These are phyloP conservation scores for Penicillium frequentans DNA, from an alignment of 2,329 filamentous ascomycete genomes.

Conservation along the genomic window DNA sequence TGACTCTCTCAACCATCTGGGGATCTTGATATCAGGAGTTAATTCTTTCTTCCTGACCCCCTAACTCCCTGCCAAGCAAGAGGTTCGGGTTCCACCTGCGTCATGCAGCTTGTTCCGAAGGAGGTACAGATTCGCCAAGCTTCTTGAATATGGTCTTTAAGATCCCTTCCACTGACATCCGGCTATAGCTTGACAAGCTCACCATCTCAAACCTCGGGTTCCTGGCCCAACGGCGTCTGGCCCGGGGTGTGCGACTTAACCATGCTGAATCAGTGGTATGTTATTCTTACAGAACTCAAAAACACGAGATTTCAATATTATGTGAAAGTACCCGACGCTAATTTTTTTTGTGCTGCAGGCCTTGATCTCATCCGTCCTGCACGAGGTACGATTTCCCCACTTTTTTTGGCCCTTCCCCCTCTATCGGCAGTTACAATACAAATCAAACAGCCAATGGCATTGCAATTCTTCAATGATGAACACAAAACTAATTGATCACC, in stretches of 20 bases:
- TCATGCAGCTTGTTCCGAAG: conserved; percentile 49
- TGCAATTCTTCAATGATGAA: background rate
- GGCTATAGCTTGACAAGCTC: conserved; percentile 84
- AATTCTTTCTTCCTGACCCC: background rate
- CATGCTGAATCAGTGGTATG: conserved; percentile 80
- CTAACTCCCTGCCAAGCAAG: conserved; percentile 13
- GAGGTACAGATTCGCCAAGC: conserved; percentile 35
- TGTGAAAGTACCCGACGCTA: conserved; percentile 1
- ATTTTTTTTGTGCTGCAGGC: conserved; percentile 25
- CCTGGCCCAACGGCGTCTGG: conserved; percentile 83
- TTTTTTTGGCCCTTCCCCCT: background rate
- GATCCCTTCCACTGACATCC: conserved; percentile 3
- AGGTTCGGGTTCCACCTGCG: conserved; percentile 22
- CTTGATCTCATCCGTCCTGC: conserved; percentile 78
- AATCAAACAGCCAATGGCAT: background rate
- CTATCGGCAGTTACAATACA: background rate
- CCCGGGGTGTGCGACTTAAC: conserved; percentile 84
- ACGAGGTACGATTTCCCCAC: conserved; percentile 61
- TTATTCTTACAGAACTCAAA: background rate
- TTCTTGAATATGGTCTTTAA: background rate
- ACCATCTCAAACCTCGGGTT: conserved; percentile 84
- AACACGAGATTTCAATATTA: background rate
- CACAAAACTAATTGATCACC: background rate
- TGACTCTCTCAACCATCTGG: background rate
- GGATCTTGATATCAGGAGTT: background rate